These are phyloP conservation scores for Aspergillus novofumigatus DNA, from an alignment of 2,329 filamentous ascomycete species.

Conservation along the genomic window DNA sequence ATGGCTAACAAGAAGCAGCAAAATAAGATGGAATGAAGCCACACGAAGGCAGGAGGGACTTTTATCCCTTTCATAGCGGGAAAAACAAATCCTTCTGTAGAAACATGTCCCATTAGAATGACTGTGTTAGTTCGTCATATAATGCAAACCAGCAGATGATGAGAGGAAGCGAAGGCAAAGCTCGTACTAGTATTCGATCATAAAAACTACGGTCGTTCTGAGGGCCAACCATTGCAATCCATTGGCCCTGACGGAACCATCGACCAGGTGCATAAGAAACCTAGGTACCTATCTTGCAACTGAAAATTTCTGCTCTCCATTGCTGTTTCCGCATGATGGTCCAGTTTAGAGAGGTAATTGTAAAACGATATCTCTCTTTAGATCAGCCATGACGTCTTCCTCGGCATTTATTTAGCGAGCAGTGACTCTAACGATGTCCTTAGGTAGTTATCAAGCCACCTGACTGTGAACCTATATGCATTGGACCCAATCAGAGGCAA, in stretches of 20 bases:
- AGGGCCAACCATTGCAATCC: background rate
- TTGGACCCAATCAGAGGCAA: background rate
- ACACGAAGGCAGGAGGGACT: no score
- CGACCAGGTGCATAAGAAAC: constrained; percentile 13
- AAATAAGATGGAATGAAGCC: no score
- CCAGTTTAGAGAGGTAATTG: background rate
- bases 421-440: background rate
- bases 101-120: background rate
- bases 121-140: background rate
- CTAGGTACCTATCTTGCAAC: no score
- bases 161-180: no score
- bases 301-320: no score
- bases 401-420: background rate
- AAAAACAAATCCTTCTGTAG: no score
- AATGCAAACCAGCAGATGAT: no score
- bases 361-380: background rate
- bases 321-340: background rate
- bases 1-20: no score
- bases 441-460: background rate
- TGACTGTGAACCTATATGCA: background rate
- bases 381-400: background rate
- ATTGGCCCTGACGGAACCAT: constrained; percentile 9
- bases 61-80: no score
- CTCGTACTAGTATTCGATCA: background rate
- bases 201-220: no score